Evolutionary conservation across 2,329 filamentous ascomycete genomes (phyloP).

Genomic region (Cyphellophora attinorum): DNA sequence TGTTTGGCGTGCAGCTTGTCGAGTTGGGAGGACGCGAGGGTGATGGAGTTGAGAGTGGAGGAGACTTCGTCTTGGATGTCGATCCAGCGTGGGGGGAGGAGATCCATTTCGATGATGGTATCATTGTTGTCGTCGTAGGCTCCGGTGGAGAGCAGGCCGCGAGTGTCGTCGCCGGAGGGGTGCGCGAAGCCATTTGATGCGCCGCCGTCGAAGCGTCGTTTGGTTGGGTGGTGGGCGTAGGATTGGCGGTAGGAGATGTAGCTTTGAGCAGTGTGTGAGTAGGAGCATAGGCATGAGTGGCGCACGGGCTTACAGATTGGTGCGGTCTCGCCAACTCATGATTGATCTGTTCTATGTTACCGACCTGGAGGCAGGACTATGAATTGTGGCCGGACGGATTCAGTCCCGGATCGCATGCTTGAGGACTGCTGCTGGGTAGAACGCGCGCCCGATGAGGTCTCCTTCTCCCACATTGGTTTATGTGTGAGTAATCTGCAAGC

Average conservation of each 20-base stretch:
- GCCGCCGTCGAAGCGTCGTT: conserved; percentile 64
- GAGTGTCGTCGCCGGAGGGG: conserved; percentile 56
- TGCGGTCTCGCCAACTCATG: conserved; percentile 98
- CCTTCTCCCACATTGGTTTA: too few species aligned
- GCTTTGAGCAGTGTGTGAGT: conserved; percentile 41
- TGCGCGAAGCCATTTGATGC: conserved; percentile 53
- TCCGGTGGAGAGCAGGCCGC: conserved; percentile 73
- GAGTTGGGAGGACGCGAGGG: conserved; percentile 70
- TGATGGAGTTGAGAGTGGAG: conserved; percentile 69
- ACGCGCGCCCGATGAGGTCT: too few species aligned
- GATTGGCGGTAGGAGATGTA: conserved; percentile 99
- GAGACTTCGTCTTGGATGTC: conserved; percentile 91
- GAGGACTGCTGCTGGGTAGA: too few species aligned
- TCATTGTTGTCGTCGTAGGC: conserved; percentile 81
- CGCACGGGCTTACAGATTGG: conserved; percentile 67
- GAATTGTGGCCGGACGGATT: conserved; percentile 2
- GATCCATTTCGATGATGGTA: conserved; percentile 95
- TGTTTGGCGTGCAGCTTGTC: conserved; percentile 96
- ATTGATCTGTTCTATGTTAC: too few species aligned
- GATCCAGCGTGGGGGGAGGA: conserved; percentile 89
- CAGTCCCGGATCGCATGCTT: background rate
- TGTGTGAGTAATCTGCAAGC: too few species aligned
- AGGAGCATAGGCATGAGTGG: conserved; percentile 7
- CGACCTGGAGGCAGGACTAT: too few species aligned
- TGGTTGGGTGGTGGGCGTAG: conserved; percentile 86